Conservation (phyloP, 495 filamentous ascomycete genomes). For the Apodospora peruviana region DNA sequence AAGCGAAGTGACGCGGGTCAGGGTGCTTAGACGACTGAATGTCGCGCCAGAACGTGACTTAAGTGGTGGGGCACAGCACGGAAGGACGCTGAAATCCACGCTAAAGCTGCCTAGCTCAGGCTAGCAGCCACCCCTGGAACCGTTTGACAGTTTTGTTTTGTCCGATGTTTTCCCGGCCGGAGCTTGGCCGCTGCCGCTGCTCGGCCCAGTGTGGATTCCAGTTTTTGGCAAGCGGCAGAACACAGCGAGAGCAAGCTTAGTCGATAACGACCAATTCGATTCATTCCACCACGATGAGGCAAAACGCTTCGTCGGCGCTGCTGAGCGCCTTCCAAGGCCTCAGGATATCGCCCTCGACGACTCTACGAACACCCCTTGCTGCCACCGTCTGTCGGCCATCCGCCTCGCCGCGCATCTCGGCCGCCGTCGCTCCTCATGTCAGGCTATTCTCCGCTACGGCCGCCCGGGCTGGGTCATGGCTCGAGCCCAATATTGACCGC, state of each 20-base stretch:
- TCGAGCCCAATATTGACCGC: constrained; percentile 68
- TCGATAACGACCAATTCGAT: background rate
- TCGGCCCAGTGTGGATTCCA: constrained; percentile 1
- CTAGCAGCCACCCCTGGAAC: background rate
- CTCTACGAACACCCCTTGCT: constrained; percentile 26
- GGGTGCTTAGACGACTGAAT: background rate
- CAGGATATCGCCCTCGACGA: constrained; percentile 29
- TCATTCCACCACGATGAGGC: constrained; percentile 32
- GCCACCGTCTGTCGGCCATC: constrained; percentile 12
- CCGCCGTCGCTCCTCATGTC: constrained; percentile 24
- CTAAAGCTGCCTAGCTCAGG: no score
- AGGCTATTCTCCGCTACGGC: constrained; percentile 74
- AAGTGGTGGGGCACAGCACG: background rate
- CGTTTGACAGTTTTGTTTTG: background rate
- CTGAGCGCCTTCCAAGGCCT: constrained; percentile 38
- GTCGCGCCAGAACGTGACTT: constrained; percentile 11
- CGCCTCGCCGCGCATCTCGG: constrained; percentile 3
- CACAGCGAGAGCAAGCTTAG: background rate
- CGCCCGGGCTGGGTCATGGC: constrained; percentile 60
- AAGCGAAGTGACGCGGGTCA: background rate
- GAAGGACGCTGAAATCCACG: background rate
- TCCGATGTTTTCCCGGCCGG: constrained; percentile 3
- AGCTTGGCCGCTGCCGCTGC: background rate
- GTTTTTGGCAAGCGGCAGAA: background rate
- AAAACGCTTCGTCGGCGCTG: constrained; percentile 32